Conservation (phyloP, 441 rosid genomes). For the Theobroma grandiflorum region DNA sequence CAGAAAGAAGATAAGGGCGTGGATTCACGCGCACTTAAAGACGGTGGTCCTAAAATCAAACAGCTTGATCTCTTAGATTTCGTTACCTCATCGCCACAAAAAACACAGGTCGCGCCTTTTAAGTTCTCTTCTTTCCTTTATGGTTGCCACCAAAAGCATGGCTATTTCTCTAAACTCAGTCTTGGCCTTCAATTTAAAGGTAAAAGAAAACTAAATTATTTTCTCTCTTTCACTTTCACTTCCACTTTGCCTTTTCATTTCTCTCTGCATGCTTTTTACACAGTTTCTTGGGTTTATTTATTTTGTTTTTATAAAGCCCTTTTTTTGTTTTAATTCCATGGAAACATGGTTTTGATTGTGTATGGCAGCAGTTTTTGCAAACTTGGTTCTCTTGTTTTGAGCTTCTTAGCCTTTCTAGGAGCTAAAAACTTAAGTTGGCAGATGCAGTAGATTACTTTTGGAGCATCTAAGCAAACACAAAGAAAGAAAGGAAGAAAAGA, state of each 20-base stretch:
- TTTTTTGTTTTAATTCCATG: not conserved
- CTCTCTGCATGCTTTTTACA: not conserved
- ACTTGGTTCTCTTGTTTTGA: constrained; percentile 5
- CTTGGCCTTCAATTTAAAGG: constrained; percentile 57
- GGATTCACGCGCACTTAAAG: constrained; percentile 25
- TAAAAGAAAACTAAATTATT: constrained; percentile 22
- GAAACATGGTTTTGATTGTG: not conserved
- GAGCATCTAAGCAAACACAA: too few relatives aligned
- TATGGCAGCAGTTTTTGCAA: not conserved
- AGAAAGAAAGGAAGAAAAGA: too few relatives aligned
- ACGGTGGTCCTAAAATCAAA: constrained; percentile 25
- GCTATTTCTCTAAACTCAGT: constrained; percentile 65
- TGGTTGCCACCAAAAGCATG: constrained; percentile 53
- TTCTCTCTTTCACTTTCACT: not conserved
- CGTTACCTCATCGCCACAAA: constrained; percentile 43
- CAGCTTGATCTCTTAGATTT: constrained; percentile 31
- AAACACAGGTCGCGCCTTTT: not conserved
- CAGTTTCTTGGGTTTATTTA: not conserved
- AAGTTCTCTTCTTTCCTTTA: not conserved
- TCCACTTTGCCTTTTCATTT: constrained; percentile 15
- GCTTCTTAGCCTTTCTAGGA: not conserved
- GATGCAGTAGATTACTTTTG: not conserved
- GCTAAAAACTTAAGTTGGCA: not conserved
- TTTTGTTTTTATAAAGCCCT: not conserved
- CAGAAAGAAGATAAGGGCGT: constrained; percentile 3